phyloP scores from a whole-genome alignment of 441 rosid genomes.

The Bocquillonia castaneifolia region DNA sequence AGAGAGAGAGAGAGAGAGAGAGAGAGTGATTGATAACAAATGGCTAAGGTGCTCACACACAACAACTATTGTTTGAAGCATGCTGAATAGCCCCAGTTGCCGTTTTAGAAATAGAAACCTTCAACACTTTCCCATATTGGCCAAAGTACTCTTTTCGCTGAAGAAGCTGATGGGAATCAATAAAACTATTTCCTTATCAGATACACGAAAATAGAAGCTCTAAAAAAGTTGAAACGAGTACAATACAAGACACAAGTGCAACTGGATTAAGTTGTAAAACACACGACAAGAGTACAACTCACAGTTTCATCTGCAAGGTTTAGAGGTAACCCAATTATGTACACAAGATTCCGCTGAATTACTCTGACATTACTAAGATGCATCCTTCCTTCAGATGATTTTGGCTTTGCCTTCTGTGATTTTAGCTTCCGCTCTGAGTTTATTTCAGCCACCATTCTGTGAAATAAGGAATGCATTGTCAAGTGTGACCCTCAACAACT shows the following conservation, averaged over 20 bases:
- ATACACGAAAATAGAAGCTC: background rate
- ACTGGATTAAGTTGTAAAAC: background rate
- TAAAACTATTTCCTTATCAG: background rate
- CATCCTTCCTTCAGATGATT: slow-evolving; percentile 38
- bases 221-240: background rate
- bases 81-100: slow-evolving; percentile 63
- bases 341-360: slow-evolving; percentile 43
- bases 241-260: background rate
- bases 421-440: slow-evolving; percentile 34
- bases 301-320: slow-evolving; percentile 38
- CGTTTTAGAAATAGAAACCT: slow-evolving; percentile 66
- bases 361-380: slow-evolving; percentile 42
- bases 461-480: slow-evolving; percentile 7
- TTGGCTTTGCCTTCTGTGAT: slow-evolving; percentile 35
- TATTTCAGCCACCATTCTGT: slow-evolving; percentile 37
- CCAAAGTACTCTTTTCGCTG: slow-evolving; percentile 66
- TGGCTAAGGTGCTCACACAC: slow-evolving; percentile 51
- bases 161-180: slow-evolving; percentile 39
- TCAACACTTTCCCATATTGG: slow-evolving; percentile 74
- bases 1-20: background rate
- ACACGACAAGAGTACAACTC: slow-evolving; percentile 6
- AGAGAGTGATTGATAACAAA: background rate
- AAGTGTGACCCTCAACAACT: background rate
- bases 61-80: slow-evolving; percentile 61
- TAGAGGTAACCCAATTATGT: slow-evolving; percentile 37